Evolutionary conservation across 2,329 filamentous ascomycete genomes (phyloP).

Genomic region (Triangularia setosa): DNA sequence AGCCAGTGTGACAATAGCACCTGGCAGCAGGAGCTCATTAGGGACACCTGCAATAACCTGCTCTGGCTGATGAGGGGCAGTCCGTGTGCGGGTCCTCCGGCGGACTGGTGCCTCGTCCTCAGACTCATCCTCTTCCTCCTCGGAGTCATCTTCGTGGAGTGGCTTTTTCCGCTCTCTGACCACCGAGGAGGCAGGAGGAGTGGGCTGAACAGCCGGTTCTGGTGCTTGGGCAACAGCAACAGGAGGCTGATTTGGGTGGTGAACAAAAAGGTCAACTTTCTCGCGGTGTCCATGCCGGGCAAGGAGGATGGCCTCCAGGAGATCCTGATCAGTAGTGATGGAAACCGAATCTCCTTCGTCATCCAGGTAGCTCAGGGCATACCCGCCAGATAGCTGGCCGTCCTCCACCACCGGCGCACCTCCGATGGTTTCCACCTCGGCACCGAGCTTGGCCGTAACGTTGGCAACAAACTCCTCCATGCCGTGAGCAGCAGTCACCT

Average conservation of each 20-base stretch:
- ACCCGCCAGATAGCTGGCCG: constrained; percentile 74
- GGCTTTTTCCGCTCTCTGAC: constrained; percentile 49
- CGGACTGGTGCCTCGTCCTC: constrained; percentile 44
- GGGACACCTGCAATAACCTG: constrained; percentile 88
- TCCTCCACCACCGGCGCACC: constrained; percentile 75
- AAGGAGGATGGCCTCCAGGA: constrained; percentile 83
- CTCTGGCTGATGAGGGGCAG: constrained; percentile 38
- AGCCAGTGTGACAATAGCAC: constrained; percentile 90
- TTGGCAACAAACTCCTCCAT: constrained; percentile 72
- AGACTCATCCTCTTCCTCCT: constrained; percentile 49
- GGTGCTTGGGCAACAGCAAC: constrained; percentile 50
- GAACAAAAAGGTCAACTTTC: constrained; percentile 96
- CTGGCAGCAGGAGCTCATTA: constrained; percentile 88
- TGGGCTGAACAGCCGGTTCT: constrained; percentile 37
- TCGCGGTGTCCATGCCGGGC: constrained; percentile 74
- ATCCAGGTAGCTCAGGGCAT: constrained; percentile 91
- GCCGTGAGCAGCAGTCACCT: constrained; percentile 76
- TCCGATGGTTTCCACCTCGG: constrained; percentile 78
- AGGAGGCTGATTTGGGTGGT: constrained; percentile 87
- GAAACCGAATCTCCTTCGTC: constrained; percentile 96
- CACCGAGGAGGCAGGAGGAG: constrained; percentile 47
- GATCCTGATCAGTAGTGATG: constrained; percentile 91
- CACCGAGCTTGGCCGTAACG: constrained; percentile 79
- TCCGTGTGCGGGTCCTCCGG: constrained; percentile 38
- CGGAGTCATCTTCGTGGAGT: constrained; percentile 34